Evolutionary conservation across 2,329 filamentous ascomycete genomes (phyloP), one percentile per base, ranked within the genome.

Genomic region (Penicillium thymicola): DNA sequence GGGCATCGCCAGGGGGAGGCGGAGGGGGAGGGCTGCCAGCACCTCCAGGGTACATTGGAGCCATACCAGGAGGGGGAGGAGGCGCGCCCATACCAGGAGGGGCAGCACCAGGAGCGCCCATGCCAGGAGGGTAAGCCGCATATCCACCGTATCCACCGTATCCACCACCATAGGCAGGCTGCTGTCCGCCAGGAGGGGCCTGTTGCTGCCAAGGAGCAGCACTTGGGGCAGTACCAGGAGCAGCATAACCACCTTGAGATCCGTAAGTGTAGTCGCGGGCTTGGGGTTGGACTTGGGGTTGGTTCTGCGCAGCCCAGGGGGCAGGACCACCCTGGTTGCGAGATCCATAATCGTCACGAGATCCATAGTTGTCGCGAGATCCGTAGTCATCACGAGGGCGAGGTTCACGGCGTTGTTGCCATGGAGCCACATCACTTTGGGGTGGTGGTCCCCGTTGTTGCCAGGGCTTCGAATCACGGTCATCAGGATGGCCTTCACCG

Each of bases 381-480:
- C 67, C 72, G 47, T 78, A 78, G 60, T 82, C 78, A 43, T 81
- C 78, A 51, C 79, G 75, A 55, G 63, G 57, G 44, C 76, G 77
- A 60, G 84, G 82, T 55, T 89, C 85, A 59, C 81, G 79, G 57
- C 78, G 71, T 59, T 79, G 78, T 70, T 81, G 78, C 90, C 92
- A 96, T 8, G 92, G 92, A 64, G 92, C 92, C 71, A 90, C 84
- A 57, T 88, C 90, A 56, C 90, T 90, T 23, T 30, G 54, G 28
- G 70, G 68, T 30, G 89, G 92, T 18, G 91, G 90, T 37, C 88
- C 90, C 70, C 90, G 72, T 54, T 96, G 89, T 90, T 96, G 89
- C 92, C 92, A 97, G 49, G 92, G 92, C 75, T 90, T 93, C 65
- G 84, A 80, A 65, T 88, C 86, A 56, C 70, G 72, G 51, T 77